Conservation (phyloP, 352 stramenopile genomes). For the Globisporangium solare region DNA sequence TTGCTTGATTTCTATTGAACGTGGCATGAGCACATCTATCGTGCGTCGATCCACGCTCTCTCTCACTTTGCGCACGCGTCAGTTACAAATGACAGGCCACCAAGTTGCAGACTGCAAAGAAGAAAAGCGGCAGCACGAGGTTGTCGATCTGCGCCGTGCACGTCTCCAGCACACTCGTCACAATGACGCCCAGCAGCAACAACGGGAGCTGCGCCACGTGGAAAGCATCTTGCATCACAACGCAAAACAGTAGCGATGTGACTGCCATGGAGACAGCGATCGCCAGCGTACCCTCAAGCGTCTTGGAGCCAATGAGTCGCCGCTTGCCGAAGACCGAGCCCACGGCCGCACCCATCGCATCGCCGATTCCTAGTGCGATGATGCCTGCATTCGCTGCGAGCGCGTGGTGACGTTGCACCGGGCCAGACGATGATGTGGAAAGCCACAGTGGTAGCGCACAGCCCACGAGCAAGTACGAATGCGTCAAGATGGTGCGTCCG, state of each 20-base stretch:
- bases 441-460: conserved; percentile 77
- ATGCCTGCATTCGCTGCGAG: conserved; percentile 64
- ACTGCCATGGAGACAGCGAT: conserved; percentile 56
- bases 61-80: too few species aligned
- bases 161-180: conserved; percentile 66
- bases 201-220: conserved; percentile 19
- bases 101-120: conserved; percentile 51
- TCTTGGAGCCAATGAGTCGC: conserved; percentile 63
- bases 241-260: conserved; percentile 35
- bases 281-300: conserved; percentile 51
- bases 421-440: conserved; percentile 7
- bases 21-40: too few species aligned
- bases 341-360: conserved; percentile 70
- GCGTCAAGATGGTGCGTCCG: conserved; percentile 63
- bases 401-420: not conserved
- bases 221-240: not conserved
- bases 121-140: conserved; percentile 71
- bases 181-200: conserved; percentile 24
- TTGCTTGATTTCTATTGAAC: too few species aligned
- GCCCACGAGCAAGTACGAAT: conserved; percentile 74
- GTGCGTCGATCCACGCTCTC: not conserved
- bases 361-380: conserved; percentile 60
- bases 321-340: conserved; percentile 45
- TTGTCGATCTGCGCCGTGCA: conserved; percentile 82
- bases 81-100: conserved; percentile 27